Evolutionary conservation across 495 filamentous ascomycete genomes (phyloP).

Genomic region (Podospora comata): DNA sequence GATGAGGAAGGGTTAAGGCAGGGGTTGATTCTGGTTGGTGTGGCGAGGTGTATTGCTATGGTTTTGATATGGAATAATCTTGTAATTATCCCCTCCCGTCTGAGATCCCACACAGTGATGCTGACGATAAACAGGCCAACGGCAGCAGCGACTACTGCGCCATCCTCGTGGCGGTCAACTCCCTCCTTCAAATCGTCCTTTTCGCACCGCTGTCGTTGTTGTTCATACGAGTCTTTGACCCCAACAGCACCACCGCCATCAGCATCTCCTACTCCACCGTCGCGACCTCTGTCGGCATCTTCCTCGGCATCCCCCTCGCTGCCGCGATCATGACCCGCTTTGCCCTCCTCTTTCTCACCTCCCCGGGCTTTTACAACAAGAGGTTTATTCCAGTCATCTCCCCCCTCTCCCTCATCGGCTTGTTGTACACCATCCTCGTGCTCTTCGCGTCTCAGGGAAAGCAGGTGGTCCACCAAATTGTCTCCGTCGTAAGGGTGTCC

Average conservation of each 20-base stretch:
- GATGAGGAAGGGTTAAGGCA: slow-evolving; percentile 65
- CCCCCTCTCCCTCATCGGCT: slow-evolving; percentile 77
- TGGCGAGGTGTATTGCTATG: slow-evolving; percentile 84
- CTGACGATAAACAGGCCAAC: slow-evolving; percentile 57
- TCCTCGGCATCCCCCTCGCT: slow-evolving; percentile 79
- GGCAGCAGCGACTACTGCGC: slow-evolving; percentile 85
- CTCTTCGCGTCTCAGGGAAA: slow-evolving; percentile 79
- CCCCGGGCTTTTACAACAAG: slow-evolving; percentile 60
- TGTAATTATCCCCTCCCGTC: slow-evolving; percentile 31
- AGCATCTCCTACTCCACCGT: slow-evolving; percentile 66
- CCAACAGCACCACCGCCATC: slow-evolving; percentile 29
- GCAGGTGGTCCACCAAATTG: slow-evolving; percentile 79
- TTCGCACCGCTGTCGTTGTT: slow-evolving; percentile 78
- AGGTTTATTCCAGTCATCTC: slow-evolving; percentile 65
- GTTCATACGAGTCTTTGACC: slow-evolving; percentile 70
- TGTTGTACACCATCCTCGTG: slow-evolving; percentile 82
- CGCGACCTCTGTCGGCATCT: slow-evolving; percentile 76
- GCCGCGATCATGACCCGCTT: slow-evolving; percentile 77
- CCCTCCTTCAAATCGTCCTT: slow-evolving; percentile 79
- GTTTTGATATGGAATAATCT: slow-evolving; percentile 37
- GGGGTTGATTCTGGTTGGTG: slow-evolving; percentile 72
- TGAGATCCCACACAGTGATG: background rate
- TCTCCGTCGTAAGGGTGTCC: slow-evolving; percentile 74
- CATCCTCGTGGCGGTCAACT: slow-evolving; percentile 86
- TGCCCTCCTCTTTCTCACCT: slow-evolving; percentile 50